phyloP scores from a whole-genome alignment of 2,329 filamentous ascomycete species.

The Byssothecium circinans region DNA sequence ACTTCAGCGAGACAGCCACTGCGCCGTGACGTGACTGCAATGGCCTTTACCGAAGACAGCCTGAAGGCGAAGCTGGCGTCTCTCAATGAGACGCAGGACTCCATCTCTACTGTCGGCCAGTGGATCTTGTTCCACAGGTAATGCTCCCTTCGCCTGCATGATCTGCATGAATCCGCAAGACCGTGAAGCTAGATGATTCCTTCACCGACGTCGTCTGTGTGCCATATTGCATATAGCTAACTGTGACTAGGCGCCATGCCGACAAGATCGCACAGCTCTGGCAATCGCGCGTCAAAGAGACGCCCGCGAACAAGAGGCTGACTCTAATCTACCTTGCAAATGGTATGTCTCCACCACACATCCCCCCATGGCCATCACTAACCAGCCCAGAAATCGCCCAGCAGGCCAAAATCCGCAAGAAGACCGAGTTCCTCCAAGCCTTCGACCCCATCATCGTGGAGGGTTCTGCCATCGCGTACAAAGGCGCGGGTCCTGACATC shows the following conservation, averaged over 20 bases:
- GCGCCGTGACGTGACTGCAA: slow-evolving; percentile 46
- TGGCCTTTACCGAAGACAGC: slow-evolving; percentile 96
- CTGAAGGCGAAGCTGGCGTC: slow-evolving; percentile 93
- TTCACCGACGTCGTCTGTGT: too few species aligned
- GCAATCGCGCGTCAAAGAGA: slow-evolving; percentile 87
- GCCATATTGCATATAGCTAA: slow-evolving; percentile 25
- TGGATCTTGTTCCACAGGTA: slow-evolving; percentile 99
- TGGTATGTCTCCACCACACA: slow-evolving; percentile 57
- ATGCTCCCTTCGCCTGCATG: slow-evolving; percentile 7
- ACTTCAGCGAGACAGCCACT: too few species aligned
- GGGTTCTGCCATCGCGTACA: slow-evolving; percentile 87
- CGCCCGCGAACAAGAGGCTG: slow-evolving; percentile 79
- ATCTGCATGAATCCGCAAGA: slow-evolving; percentile 2
- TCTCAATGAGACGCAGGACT: slow-evolving; percentile 96
- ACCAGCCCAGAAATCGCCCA: slow-evolving; percentile 78
- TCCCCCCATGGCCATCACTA: slow-evolving; percentile 15
- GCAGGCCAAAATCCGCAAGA: slow-evolving; percentile 89
- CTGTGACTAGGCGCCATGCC: slow-evolving; percentile 72
- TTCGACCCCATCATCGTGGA: slow-evolving; percentile 92
- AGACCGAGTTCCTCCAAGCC: slow-evolving; percentile 88
- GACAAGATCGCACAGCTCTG: slow-evolving; percentile 90
- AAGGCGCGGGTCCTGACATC: slow-evolving; percentile 77
- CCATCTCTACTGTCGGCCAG: slow-evolving; percentile 93
- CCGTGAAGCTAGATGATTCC: background rate
- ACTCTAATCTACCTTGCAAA: slow-evolving; percentile 95